Evolutionary conservation across 2,329 filamentous ascomycete genomes (phyloP), one percentile per base, ranked within the genome.

Genomic region (Neofusicoccum parvum): DNA sequence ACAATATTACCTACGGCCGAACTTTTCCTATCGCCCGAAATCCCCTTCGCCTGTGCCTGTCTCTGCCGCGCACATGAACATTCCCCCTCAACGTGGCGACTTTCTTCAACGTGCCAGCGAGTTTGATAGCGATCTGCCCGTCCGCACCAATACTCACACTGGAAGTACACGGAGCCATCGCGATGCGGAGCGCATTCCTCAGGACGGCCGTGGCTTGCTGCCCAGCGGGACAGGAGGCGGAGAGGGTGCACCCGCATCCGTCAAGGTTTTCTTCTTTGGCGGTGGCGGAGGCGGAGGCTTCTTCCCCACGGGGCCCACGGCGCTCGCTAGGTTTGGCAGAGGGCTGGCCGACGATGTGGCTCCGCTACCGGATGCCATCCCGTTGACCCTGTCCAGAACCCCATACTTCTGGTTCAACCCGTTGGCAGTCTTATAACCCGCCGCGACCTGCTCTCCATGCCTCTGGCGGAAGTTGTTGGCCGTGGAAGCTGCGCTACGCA

Each of bases 381-480:
- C 79, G 68, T 83, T 84, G 56, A 86, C 75, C 36, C 79, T 80
- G 15, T 82, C 78, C 5, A 79, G 75, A 59, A 88, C 78, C 3
- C 85, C 86, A 69, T 90, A 90, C 72, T 87, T 89, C 72, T 88
- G 84, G 64, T 88, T 86, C 64, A 89, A 70, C 1, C 78, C 80
- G 67, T 84, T 86, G 3, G 88, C 87, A 20, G 81, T 83, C 71
- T 82, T 80, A 70, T 84, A 81, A 0, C 89, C 89, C 5, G 85
- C 79, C 1, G 86, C 84, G 5, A 91, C 85, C 73, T 91, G 87
- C 17, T 89, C 89, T 3, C 88, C 86, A 70, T 92, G 89, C 34
- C 88, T 80, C 73, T 91, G 86, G 14, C 88, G 87, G 75, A 92
- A 91, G 72, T 90, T 89, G 68, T 87, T 88, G 45, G 85, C 85